A percentile compares a stretch with the other conserved stretches of the same genome.
Evolutionary conservation across 2,329 filamentous ascomycete species (phyloP).

Genomic region (Colletotrichum ledebouriae): DNA sequence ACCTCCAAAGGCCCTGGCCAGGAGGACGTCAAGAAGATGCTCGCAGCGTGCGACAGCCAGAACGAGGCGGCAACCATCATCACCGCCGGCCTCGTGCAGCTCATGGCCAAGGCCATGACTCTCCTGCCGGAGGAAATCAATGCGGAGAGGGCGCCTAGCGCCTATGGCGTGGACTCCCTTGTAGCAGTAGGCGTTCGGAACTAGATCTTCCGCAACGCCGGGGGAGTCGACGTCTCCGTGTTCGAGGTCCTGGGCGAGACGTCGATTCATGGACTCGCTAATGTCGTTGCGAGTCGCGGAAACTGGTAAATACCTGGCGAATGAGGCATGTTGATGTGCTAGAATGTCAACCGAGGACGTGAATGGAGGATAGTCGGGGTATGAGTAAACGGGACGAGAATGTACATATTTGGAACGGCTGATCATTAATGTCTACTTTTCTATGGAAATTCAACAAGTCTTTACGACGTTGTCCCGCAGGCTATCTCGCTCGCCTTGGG

Average conservation of each 20-base stretch:
- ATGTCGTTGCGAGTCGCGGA: slow-evolving; percentile 23
- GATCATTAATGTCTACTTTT: too few species aligned
- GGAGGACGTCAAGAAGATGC: slow-evolving; percentile 49
- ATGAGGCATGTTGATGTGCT: neutral
- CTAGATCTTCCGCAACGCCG: slow-evolving; percentile 41
- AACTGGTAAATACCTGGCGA: slow-evolving; percentile 16
- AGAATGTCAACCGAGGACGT: neutral
- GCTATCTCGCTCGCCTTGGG: too few species aligned
- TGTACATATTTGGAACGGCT: neutral
- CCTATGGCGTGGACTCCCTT: slow-evolving; percentile 66
- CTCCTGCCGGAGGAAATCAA: slow-evolving; percentile 62
- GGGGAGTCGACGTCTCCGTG: slow-evolving; percentile 39
- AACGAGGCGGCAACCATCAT: slow-evolving; percentile 53
- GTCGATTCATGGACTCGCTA: slow-evolving; percentile 27
- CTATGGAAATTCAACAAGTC: too few species aligned
- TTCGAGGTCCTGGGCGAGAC: slow-evolving; percentile 41
- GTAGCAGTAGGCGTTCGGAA: slow-evolving; percentile 57
- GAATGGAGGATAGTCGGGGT: neutral
- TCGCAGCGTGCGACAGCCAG: slow-evolving; percentile 49
- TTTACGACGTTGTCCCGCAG: too few species aligned
- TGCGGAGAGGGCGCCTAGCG: slow-evolving; percentile 53
- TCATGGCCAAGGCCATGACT: slow-evolving; percentile 61
- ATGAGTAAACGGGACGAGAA: neutral
- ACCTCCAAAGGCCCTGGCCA: slow-evolving; percentile 26
- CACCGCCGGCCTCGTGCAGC: slow-evolving; percentile 53